Base-by-base conservation (phyloP, 176 grass and related monocot species). In the Eleusine indica region DNA sequence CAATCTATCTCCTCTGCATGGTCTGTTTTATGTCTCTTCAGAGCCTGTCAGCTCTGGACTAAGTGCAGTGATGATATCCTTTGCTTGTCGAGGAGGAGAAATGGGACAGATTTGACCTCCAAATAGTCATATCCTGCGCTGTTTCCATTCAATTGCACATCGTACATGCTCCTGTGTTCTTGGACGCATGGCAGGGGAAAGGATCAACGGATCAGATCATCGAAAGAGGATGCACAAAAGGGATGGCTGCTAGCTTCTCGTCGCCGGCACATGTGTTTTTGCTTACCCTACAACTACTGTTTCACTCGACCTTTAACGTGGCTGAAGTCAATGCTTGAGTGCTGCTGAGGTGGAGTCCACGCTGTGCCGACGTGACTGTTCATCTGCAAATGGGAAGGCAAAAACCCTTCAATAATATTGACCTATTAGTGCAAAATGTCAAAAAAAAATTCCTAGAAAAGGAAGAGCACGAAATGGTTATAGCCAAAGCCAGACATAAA, bases 71-170 rank as follows among this genome's bases (percentile, higher is more conserved):
- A 32, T 35, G 32, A 35, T 35, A 79, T 80, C 37, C 80, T 88
- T 84, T 74, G 75, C 86, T 83, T 79, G 74, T n/a, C 70, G 41
- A 75, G 51, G 70, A 89, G 82, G 87, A 85, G 76, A 88, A 60
- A 74, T 1, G 35, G 77, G 52, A 28, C 35, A 68, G 72, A 48
- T 61, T 80, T 84, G 81, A 75, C 87, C 30, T 32, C 38, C 25
- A 29, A 67, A 84, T 10, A 73, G 84, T 4, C 12, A 38, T 39
- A 14, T 30, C 61, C 71, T 10, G 14, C 22, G 25, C 25, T 25
- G 25, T 25, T 25, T 25, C 25, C 25, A 25, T 25, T 25, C 25
- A 25, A 25, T 25, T 25, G 25, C 25, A 25, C 25, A 25, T 25
- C 25, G 25, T 25, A 25, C 25, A 25, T 39, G 4, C 29, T 18